Evolutionary conservation across 2,329 filamentous ascomycete species (phyloP).

Genomic region (Colletotrichum gigasporum): DNA sequence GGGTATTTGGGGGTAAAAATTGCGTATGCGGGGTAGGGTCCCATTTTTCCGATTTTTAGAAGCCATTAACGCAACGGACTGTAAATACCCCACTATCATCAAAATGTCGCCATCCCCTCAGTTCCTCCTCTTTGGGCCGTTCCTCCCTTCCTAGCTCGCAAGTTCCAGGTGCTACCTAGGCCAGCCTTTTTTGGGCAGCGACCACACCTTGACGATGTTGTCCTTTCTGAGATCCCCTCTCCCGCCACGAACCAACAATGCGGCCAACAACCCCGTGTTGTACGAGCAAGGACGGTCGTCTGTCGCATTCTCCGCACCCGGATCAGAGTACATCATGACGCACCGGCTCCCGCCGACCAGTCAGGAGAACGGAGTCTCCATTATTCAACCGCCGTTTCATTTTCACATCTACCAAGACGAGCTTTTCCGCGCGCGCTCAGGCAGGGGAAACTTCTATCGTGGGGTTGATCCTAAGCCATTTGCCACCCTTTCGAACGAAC

Average conservation of each 20-base stretch:
- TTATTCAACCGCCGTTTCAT: slow-evolving; percentile 37
- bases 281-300: slow-evolving; percentile 35
- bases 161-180: too few species aligned
- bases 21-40: too few species aligned
- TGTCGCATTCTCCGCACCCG: slow-evolving; percentile 32
- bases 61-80: too few species aligned
- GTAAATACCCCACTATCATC: too few species aligned
- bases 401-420: slow-evolving; percentile 37
- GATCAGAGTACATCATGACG: slow-evolving; percentile 34
- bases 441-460: slow-evolving; percentile 32
- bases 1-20: too few species aligned
- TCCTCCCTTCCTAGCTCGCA: too few species aligned
- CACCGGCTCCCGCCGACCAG: slow-evolving; percentile 32
- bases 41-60: too few species aligned
- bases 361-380: slow-evolving; percentile 21
- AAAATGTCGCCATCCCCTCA: too few species aligned
- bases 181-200: too few species aligned
- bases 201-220: slow-evolving; percentile 34
- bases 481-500: slow-evolving; percentile 24
- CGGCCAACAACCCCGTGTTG: slow-evolving; percentile 33
- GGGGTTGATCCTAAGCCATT: slow-evolving; percentile 28
- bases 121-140: too few species aligned
- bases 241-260: slow-evolving; percentile 30
- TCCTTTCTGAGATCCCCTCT: slow-evolving; percentile 32
- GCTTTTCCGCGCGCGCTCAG: slow-evolving; percentile 32